A percentile compares a stretch with the other conserved stretches of the same genome.
Evolutionary conservation across 2,329 filamentous ascomycete genomes (phyloP).

Genomic region (Helotiales sp.): DNA sequence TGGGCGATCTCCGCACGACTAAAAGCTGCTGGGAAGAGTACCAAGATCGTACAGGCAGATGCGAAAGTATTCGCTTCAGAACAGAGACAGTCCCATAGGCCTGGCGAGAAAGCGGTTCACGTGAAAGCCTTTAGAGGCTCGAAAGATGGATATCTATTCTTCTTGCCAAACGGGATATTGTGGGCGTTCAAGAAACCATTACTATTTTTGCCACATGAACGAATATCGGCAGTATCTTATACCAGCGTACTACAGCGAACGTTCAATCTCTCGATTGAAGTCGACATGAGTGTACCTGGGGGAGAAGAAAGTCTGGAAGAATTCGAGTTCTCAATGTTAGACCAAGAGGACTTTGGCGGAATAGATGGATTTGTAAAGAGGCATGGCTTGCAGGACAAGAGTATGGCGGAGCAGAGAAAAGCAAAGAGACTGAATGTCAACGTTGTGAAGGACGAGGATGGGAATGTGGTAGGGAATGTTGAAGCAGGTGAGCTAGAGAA

Average conservation of each 20-base stretch:
- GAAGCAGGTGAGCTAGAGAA: constrained; percentile 36
- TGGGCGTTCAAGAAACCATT: constrained; percentile 73
- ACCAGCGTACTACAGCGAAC: constrained; percentile 67
- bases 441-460: constrained; percentile 43
- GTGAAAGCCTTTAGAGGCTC: constrained; percentile 66
- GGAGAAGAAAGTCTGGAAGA: constrained; percentile 52
- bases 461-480: constrained; percentile 40
- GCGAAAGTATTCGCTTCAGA: constrained; percentile 57
- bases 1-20: constrained; percentile 59
- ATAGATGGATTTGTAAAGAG: constrained; percentile 65
- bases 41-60: constrained; percentile 53
- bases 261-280: constrained; percentile 66
- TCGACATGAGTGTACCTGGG: constrained; percentile 42
- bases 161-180: constrained; percentile 64
- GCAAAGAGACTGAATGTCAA: constrained; percentile 63
- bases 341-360: constrained; percentile 65
- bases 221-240: constrained; percentile 64
- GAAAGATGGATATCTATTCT: constrained; percentile 69
- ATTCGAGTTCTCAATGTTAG: constrained; percentile 68
- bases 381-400: constrained; percentile 63
- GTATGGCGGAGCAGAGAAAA: constrained; percentile 67
- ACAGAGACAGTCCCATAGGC: constrained; percentile 57
- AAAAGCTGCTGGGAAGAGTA: constrained; percentile 46
- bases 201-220: constrained; percentile 61
- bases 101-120: constrained; percentile 62